Conservation (phyloP, 345 rosid species). For the Syzygium aqueum region DNA sequence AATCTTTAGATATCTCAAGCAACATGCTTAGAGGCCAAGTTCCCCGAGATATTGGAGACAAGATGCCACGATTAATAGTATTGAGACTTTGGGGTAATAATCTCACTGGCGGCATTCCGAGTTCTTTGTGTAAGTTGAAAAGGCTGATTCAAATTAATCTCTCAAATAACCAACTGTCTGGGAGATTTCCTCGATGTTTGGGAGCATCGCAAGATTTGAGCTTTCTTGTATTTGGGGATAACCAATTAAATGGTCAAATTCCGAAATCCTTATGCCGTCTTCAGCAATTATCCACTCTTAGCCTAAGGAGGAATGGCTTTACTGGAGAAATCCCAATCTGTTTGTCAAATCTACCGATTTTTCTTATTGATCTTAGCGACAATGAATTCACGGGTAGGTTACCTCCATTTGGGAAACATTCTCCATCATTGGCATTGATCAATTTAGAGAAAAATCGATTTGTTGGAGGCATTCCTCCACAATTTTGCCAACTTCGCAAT, state of each 20-base stretch:
- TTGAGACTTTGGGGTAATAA: neutral
- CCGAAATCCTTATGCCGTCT: neutral
- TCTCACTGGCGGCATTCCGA: neutral
- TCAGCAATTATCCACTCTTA: neutral
- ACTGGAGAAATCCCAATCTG: neutral
- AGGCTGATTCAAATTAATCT: neutral
- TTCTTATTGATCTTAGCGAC: neutral
- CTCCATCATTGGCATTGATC: neutral
- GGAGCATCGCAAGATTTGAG: neutral
- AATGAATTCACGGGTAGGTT: neutral
- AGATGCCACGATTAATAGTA: neutral
- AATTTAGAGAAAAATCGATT: neutral
- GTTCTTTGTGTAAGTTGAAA: neutral
- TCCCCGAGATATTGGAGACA: neutral
- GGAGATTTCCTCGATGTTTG: neutral
- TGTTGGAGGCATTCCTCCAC: neutral
- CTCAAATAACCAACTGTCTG: neutral
- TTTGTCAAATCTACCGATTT: fast-evolving
- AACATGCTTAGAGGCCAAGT: neutral
- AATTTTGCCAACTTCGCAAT: neutral
- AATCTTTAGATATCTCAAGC: neutral
- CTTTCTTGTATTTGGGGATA: neutral
- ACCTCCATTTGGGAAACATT: neutral
- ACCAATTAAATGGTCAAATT: neutral
- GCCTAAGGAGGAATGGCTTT: neutral